phyloP scores from a whole-genome alignment of 495 filamentous ascomycete species.

The Elasticomyces elasticus region DNA sequence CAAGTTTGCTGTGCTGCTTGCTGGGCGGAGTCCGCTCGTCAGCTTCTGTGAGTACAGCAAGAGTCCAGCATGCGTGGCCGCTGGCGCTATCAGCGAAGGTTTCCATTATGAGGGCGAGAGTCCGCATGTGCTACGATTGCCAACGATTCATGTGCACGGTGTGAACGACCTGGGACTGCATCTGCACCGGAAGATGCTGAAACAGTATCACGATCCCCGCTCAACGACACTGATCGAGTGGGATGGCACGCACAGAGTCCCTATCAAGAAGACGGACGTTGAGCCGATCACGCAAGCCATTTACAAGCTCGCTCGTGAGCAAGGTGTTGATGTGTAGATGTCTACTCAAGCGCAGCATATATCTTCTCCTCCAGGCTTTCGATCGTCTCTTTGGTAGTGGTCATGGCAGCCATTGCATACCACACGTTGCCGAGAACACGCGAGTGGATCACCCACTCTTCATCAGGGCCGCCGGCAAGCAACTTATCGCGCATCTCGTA shows the following conservation, averaged over 20 bases:
- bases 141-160: slow-evolving; percentile 57
- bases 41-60: slow-evolving; percentile 33
- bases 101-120: slow-evolving; percentile 28
- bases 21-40: slow-evolving; percentile 47
- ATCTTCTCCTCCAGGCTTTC: slow-evolving; percentile 13
- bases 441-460: slow-evolving; percentile 53
- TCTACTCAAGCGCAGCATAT: slow-evolving; percentile 6
- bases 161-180: slow-evolving; percentile 44
- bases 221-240: slow-evolving; percentile 46
- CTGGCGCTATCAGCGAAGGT: slow-evolving; percentile 32
- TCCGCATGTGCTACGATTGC: slow-evolving; percentile 35
- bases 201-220: slow-evolving; percentile 40
- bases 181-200: slow-evolving; percentile 41
- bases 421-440: slow-evolving; percentile 65
- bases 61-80: slow-evolving; percentile 23
- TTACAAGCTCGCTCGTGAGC: slow-evolving; percentile 16
- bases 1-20: slow-evolving; percentile 42
- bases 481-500: slow-evolving; percentile 48
- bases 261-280: slow-evolving; percentile 47
- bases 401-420: slow-evolving; percentile 67
- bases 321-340: slow-evolving; percentile 15
- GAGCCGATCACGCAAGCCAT: slow-evolving; percentile 39
- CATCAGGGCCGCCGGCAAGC: slow-evolving; percentile 18
- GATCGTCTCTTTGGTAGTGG: slow-evolving; percentile 30
- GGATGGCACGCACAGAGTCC: slow-evolving; percentile 51